Base-by-base conservation (phyloP, 164 flowering plant genomes). In the Kalanchoe fedtschenkoi region DNA sequence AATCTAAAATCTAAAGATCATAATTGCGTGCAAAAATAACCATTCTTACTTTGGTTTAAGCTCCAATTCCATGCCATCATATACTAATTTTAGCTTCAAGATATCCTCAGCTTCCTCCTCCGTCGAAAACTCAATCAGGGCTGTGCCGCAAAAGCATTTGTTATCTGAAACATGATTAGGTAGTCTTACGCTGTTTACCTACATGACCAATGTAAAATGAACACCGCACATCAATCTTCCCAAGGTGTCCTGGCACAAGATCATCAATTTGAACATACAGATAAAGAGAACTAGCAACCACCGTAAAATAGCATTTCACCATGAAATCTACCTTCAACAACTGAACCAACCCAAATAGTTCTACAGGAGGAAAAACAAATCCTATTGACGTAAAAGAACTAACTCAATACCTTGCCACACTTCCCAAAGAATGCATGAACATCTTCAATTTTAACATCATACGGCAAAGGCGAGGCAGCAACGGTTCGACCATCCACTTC, bases 181-280 rank as follows among this genome's bases (percentile, higher is more conserved):
- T 51, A 90, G 76, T 76, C 97, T 85, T 61, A 93, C 83, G 69
- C 97, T 85, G 63, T 81, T 83, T 67, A 93, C 96, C 98, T 93
- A 77, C 62, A 77, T 55, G 24, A 69, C n/a, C n/a, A 41, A 47
- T 34, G 34, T 15, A 63, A 63, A 10, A 53, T 26, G 39, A 63
- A 42, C 32, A 51, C 14, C 32, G 28, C 3, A 24, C 21, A 3
- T 7, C 24, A 26, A 17, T 13, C 10, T 24, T 11, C 6, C 3
- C 56, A 26, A 26, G 26, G 17, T 51, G 2, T 17, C 15, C 56
- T 9, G 11, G 11, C 8, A 37, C 5, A 5, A 5, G 39, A 9
- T 5, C 39, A 37, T 9, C 39, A 37, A 37, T 37, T 5, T 37
- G n/a, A n/a, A n/a, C n/a, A n/a, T n/a, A n/a, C n/a, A n/a, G n/a